Conservation (phyloP, 352 stramenopile genomes). For the Thalassiosira hispida region DNA sequence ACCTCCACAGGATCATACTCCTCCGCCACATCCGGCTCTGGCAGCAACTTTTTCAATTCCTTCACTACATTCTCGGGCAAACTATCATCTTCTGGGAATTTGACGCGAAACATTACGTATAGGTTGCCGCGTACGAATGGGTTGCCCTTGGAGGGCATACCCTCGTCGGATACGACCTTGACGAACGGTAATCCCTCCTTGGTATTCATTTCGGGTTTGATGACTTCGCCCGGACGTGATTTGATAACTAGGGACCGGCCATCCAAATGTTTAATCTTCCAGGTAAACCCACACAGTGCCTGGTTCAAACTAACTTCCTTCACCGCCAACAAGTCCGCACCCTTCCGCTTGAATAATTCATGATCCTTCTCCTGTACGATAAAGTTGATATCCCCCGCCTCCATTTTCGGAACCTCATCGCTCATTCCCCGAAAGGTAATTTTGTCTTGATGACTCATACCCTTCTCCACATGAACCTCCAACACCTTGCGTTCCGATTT, state of each 20-base stretch:
- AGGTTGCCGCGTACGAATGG: constrained; percentile 98
- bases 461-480: constrained; percentile 98
- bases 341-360: constrained; percentile 94
- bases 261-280: constrained; percentile 93
- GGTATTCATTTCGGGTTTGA: constrained; percentile 82
- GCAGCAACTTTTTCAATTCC: constrained; percentile 87
- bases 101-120: constrained; percentile 97
- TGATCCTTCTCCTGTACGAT: constrained; percentile 98
- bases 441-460: constrained; percentile 96
- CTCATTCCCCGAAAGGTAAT: constrained; percentile 96
- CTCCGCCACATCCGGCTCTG: constrained; percentile 69
- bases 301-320: constrained; percentile 95
- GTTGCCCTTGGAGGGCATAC: constrained; percentile 97
- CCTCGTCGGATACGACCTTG: constrained; percentile 94
- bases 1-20: constrained; percentile 86
- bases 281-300: constrained; percentile 90
- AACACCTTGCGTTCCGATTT: constrained; percentile 97
- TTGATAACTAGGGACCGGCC: constrained; percentile 92
- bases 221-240: constrained; percentile 91
- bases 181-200: constrained; percentile 83
- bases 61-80: constrained; percentile 71
- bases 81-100: constrained; percentile 76
- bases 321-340: constrained; percentile 94
- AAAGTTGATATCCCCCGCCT: constrained; percentile 97
- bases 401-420: constrained; percentile 91